Conservation (phyloP, 768 basidiomycete species). For the Termitomyces titanicus region DNA sequence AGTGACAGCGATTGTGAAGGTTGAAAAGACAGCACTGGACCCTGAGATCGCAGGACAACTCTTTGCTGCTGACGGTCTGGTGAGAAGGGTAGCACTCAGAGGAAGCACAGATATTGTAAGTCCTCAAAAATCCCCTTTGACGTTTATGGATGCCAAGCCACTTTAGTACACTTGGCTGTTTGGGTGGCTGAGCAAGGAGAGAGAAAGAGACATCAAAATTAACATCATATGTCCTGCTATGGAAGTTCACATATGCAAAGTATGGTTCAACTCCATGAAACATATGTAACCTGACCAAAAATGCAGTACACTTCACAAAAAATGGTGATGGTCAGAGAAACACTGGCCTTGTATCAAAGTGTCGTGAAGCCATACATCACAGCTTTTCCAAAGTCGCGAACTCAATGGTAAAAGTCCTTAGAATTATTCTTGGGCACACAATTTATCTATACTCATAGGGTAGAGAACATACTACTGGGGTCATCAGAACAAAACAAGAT, state of each 20-base stretch:
- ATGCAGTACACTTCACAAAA: slow-evolving; percentile 74
- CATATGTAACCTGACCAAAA: not conserved
- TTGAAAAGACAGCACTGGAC: slow-evolving; percentile 75
- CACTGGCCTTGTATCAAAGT: slow-evolving; percentile 66
- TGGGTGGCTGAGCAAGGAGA: slow-evolving; percentile 22
- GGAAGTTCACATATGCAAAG: slow-evolving; percentile 85
- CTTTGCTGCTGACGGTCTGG: slow-evolving; percentile 32
- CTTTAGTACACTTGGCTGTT: not conserved
- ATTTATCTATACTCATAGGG: slow-evolving; percentile 45
- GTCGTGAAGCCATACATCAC: slow-evolving; percentile 79
- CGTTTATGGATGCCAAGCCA: not conserved
- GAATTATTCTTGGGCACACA: not conserved
- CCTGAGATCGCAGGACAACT: slow-evolving; percentile 31
- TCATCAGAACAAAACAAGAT: slow-evolving; percentile 71
- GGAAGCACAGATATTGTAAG: slow-evolving; percentile 69
- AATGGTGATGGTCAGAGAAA: slow-evolving; percentile 74
- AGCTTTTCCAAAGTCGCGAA: slow-evolving; percentile 70
- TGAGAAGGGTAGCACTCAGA: slow-evolving; percentile 45
- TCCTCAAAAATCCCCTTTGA: not conserved
- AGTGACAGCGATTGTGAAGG: slow-evolving; percentile 63
- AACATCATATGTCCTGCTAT: slow-evolving; percentile 87
- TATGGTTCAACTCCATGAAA: slow-evolving; percentile 15
- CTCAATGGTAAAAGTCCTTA: slow-evolving; percentile 59
- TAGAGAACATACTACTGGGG: slow-evolving; percentile 79
- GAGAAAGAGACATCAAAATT: slow-evolving; percentile 70